phyloP scores from a whole-genome alignment of 495 filamentous ascomycete species.

The Paragyromitra xinjiangensis region DNA sequence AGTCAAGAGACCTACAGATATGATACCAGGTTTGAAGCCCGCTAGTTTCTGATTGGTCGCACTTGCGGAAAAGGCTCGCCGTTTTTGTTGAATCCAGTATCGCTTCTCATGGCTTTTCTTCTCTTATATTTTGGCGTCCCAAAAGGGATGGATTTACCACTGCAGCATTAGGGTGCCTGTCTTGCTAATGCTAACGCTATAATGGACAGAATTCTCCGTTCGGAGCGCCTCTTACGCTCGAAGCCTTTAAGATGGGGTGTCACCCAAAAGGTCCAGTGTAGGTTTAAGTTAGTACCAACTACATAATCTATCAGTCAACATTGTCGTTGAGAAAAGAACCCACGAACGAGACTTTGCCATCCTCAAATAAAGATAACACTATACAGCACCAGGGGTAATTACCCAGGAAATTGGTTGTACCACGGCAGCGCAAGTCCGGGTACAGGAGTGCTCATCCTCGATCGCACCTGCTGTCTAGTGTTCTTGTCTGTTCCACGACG shows the following conservation, averaged over 20 bases:
- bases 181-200: conserved; percentile 29
- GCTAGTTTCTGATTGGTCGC: conserved; percentile 15
- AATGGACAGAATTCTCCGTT: conserved; percentile 1
- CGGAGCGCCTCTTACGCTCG: background rate
- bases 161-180: conserved; percentile 10
- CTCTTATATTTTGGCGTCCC: conserved; percentile 16
- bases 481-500: conserved; percentile 53
- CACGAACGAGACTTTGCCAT: conserved; percentile 42
- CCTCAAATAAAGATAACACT: conserved; percentile 28
- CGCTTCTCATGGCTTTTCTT: conserved; percentile 22
- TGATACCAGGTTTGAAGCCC: conserved; percentile 35
- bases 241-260: conserved; percentile 8
- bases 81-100: conserved; percentile 31
- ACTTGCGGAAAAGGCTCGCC: conserved; percentile 33
- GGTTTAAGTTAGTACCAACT: conserved; percentile 22
- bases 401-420: conserved; percentile 56
- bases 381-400: conserved; percentile 52
- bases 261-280: conserved; percentile 10
- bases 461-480: conserved; percentile 50
- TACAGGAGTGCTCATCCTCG: conserved; percentile 55
- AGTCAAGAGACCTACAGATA: conserved; percentile 37
- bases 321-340: conserved; percentile 19
- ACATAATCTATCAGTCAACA: conserved; percentile 22
- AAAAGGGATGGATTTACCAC: conserved; percentile 33
- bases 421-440: conserved; percentile 53